A percentile compares a stretch with the other conserved stretches of the same genome.
Conservation (phyloP, 108 stramenopile genomes). For the Cylindrotheca fusiformis region DNA sequence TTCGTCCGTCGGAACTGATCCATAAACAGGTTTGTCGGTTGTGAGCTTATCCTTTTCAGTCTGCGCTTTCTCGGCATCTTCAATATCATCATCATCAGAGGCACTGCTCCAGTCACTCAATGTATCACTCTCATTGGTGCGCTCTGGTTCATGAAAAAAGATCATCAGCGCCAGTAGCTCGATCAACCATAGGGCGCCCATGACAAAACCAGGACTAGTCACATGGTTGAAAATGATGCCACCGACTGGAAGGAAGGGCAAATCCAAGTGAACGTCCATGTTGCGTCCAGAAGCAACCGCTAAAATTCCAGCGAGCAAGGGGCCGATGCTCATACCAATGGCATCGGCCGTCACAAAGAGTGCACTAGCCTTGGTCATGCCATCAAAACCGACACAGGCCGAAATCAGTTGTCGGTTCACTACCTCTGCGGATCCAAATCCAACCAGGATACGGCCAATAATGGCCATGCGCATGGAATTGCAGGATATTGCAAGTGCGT, state of each 20-base stretch:
- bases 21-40: not conserved
- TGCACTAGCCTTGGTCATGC: constrained; percentile 63
- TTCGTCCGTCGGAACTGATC: too few species aligned
- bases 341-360: constrained; percentile 64
- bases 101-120: not conserved
- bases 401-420: constrained; percentile 65
- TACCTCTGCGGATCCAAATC: constrained; percentile 66
- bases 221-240: constrained; percentile 51
- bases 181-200: constrained; percentile 60
- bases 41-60: not conserved
- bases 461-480: constrained; percentile 51
- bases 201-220: constrained; percentile 54
- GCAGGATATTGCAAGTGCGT: constrained; percentile 52
- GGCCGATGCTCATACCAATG: constrained; percentile 69
- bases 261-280: constrained; percentile 39
- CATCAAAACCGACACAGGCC: constrained; percentile 45
- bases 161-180: constrained; percentile 40
- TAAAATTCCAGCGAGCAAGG: constrained; percentile 61
- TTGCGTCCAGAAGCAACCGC: constrained; percentile 52
- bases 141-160: constrained; percentile 57
- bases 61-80: not conserved
- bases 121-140: constrained; percentile 33
- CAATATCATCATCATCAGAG: not conserved
- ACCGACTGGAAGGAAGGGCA: constrained; percentile 46
- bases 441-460: constrained; percentile 56